Evolutionary conservation across 2,329 filamentous ascomycete genomes (phyloP).

Genomic region (Aspergillus sojae): DNA sequence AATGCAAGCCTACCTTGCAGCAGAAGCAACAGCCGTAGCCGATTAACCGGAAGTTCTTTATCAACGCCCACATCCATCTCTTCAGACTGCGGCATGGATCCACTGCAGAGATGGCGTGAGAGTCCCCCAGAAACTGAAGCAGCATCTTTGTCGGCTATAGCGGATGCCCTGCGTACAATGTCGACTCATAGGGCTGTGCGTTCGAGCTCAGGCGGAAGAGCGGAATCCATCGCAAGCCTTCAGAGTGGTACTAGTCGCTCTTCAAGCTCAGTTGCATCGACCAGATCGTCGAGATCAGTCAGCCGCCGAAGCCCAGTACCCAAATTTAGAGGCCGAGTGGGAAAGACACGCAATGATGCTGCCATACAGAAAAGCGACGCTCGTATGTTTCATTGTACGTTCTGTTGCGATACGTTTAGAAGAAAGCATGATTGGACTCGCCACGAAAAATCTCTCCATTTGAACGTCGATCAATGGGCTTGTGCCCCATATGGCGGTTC

Average conservation of each 20-base stretch:
- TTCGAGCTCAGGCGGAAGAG: background rate
- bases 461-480: conserved; percentile 14
- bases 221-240: background rate
- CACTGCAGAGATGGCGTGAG: background rate
- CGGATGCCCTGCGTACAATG: background rate
- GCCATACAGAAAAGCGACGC: background rate
- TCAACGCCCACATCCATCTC: background rate
- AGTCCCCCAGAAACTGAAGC: background rate
- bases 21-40: background rate
- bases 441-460: conserved; percentile 17
- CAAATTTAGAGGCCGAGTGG: background rate
- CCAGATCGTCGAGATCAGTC: background rate
- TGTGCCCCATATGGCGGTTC: conserved; percentile 12
- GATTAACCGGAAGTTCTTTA: background rate
- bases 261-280: background rate
- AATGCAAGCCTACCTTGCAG: background rate
- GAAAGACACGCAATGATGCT: background rate
- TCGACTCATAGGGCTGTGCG: background rate
- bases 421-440: conserved; percentile 16
- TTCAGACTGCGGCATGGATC: background rate
- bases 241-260: background rate
- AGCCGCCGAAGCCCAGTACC: background rate
- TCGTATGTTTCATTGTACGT: conserved; percentile 14
- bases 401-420: conserved; percentile 16
- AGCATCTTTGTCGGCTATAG: conserved; percentile 1